phyloP scores from a whole-genome alignment of 805 yeast genomes.

The Sungouiozyma ichnusensis region DNA sequence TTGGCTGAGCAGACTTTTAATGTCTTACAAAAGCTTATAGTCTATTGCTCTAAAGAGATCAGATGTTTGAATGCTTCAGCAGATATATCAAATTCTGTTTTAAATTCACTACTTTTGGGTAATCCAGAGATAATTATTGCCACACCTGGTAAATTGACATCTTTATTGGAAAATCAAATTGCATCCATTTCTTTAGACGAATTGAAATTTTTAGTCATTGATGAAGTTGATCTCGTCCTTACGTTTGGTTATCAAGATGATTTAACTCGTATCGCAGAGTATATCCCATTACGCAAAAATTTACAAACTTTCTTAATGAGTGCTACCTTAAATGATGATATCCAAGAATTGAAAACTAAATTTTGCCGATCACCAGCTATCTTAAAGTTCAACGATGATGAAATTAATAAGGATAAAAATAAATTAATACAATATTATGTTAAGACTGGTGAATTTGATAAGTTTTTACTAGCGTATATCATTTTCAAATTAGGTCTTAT shows the following conservation, averaged over 20 bases:
- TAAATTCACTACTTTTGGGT: slow-evolving; percentile 56
- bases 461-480: slow-evolving; percentile 81
- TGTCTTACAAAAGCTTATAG: slow-evolving; percentile 56
- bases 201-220: slow-evolving; percentile 69
- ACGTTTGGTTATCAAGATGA: slow-evolving; percentile 91
- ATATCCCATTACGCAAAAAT: slow-evolving; percentile 59
- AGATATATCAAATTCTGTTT: slow-evolving; percentile 60
- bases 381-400: slow-evolving; percentile 66
- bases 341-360: slow-evolving; percentile 59
- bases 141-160: slow-evolving; percentile 73
- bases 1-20: slow-evolving; percentile 74
- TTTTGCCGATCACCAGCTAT: slow-evolving; percentile 80
- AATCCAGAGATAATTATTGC: slow-evolving; percentile 74
- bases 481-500: slow-evolving; percentile 80
- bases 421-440: slow-evolving; percentile 79
- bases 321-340: slow-evolving; percentile 86
- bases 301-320: slow-evolving; percentile 91
- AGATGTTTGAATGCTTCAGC: slow-evolving; percentile 51
- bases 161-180: slow-evolving; percentile 38
- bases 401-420: slow-evolving; percentile 38
- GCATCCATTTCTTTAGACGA: slow-evolving; percentile 41
- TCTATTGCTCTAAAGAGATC: slow-evolving; percentile 60
- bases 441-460: slow-evolving; percentile 79
- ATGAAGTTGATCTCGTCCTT: slow-evolving; percentile 86
- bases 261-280: slow-evolving; percentile 50